Base-by-base conservation (phyloP, 164 flowering plant species). In the Nymphaea colorata region DNA sequence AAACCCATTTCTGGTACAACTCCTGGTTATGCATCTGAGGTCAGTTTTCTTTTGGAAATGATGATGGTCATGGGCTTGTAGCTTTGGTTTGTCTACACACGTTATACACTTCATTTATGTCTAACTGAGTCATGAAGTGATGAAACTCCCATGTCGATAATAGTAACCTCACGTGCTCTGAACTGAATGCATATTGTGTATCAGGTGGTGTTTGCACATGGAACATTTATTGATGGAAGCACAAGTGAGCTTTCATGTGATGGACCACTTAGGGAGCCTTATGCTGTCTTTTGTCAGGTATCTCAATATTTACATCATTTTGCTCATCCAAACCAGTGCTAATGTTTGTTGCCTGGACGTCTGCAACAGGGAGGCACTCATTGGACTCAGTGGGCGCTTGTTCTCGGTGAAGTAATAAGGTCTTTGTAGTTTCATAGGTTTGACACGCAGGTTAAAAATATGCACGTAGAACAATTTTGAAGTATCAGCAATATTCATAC, bases 11-110 rank as follows among this genome's bases (percentile, higher is more conserved):
- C 93, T 2, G 93, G 98, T 47, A 70, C 79, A 68, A 81, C 92
- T 64, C 84, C 93, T 70, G 93, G 96, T 77, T 89, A 86, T 80
- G 92, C 92, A 74, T 87, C 96, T 45, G 96, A 91, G 98, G 96
- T 91, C 64, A 3, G 15, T 51, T 51, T 8, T 51, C 3, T 25
- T 25, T 25, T 25, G 36, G 36, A 25, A 25, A 25, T 25, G 36
- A 25, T 25, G 36, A 25, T 25, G 36, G 36, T 25, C 36, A 25
- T 25, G 36, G 36, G 36, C 36, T 25, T 25, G 36, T 25, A 25
- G 36, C 36, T 25, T 25, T 25, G 36, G 36, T 25, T 25, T 25
- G 36, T n/a, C 36, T 25, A 25, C 36, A 25, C 36, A 25, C 36
- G 36, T 25, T 25, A 25, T 25, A 25, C 1, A 25, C 36, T 25